Evolutionary conservation across 2,329 filamentous ascomycete genomes (phyloP), one percentile per base, ranked within the genome.

Genomic region (Cercospora sp.): DNA sequence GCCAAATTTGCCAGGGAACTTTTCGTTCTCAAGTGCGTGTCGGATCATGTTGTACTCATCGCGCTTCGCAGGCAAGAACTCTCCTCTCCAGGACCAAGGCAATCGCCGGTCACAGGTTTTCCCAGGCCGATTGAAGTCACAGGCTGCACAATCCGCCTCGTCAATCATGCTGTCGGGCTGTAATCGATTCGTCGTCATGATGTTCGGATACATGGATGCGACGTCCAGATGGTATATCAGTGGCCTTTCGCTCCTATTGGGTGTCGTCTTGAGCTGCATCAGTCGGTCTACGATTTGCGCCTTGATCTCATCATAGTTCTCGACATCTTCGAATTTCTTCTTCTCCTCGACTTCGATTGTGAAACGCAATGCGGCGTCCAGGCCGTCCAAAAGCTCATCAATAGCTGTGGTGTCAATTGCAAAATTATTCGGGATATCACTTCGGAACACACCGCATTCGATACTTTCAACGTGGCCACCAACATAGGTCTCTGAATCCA

Each of bases 31-130:
- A 5, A 98, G 84, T 0, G 94, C 91, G 76, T 95, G 89, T 53
- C 92, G 88, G 76, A 99, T 97, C 95, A 99, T 99, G 81, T 98
- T 98, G 86, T 99, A 99, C 78, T 99, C 95, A 78, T 98, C 94
- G 72, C 93, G 88, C 79, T 99, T 98, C 0, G 95, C 93, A 2
- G 95, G 95, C 28, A 99, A 83, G 76, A 97, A 99, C 79, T 99
- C 95, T 77, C 95, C 95, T 89, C 95, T 89, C 95, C 95, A 99
- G 1, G 95, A 89, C 95, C 95, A 99, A 1, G 96, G 95, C 81
- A 99, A 82, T 73, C 96, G 88, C 75, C 95, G 87, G 81, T 99
- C 95, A 77, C 95, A 99, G 0, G 93, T 98, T 81, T 99, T 99
- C 34, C 95, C 95, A 0, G 95, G 95, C 55, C 95, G 86, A 74